A percentile compares a stretch with the other conserved stretches of the same genome.
These are phyloP conservation scores for Aspergillus costaricaensis DNA, from an alignment of 2,329 filamentous ascomycete species.

Conservation along the genomic window DNA sequence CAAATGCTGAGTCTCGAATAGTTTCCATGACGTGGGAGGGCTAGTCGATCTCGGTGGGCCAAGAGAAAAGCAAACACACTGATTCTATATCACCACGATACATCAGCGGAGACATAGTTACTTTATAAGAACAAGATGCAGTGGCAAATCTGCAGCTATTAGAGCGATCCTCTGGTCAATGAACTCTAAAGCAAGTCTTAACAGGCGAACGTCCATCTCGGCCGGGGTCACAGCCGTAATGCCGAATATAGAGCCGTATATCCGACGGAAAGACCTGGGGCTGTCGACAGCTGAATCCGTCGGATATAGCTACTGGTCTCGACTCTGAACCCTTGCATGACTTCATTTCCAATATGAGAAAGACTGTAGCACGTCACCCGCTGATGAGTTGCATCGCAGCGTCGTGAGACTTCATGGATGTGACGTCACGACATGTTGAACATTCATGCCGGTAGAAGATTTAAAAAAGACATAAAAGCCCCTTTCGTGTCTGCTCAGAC, in stretches of 20 bases:
- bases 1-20: constrained; percentile 26
- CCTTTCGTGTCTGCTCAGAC: no score
- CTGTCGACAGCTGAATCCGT: background rate
- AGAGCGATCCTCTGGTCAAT: background rate
- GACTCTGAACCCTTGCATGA: background rate
- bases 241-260: background rate
- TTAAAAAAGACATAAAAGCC: background rate
- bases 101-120: background rate
- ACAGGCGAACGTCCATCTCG: background rate
- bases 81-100: background rate
- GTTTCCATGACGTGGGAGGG: constrained; percentile 11
- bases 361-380: background rate
- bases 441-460: background rate
- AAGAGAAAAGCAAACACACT: background rate
- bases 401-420: background rate
- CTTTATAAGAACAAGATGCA: background rate
- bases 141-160: background rate
- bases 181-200: background rate
- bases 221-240: background rate
- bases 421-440: background rate
- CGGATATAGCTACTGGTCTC: background rate
- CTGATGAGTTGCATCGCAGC: background rate
- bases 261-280: background rate
- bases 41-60: background rate
- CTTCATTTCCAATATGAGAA: background rate